A percentile compares a stretch with the other conserved stretches of the same genome.
phyloP scores from a whole-genome alignment of 2,329 filamentous ascomycete genomes.

The Alternaria sp. region DNA sequence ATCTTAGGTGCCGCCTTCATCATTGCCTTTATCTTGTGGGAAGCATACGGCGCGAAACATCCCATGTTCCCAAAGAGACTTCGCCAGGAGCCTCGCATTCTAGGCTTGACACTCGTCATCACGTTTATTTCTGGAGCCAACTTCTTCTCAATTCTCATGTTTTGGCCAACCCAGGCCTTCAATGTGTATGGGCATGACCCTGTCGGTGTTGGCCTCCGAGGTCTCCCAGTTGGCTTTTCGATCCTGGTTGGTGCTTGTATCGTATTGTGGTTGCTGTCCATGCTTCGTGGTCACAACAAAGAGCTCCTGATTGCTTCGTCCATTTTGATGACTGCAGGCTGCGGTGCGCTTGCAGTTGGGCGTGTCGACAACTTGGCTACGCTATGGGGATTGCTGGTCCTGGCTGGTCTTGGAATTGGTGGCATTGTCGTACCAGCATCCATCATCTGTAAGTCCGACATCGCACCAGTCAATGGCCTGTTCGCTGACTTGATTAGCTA shows the following conservation, averaged over 20 bases:
- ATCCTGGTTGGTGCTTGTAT: constrained; percentile 70
- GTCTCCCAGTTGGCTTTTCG: constrained; percentile 69
- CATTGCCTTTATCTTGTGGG: constrained; percentile 60
- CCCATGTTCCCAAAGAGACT: constrained; percentile 55
- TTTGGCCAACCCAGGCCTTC: constrained; percentile 45
- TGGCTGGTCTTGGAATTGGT: constrained; percentile 71
- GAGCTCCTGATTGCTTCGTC: constrained; percentile 67
- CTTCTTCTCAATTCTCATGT: constrained; percentile 45
- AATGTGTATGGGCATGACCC: constrained; percentile 63
- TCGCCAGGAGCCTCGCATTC: constrained; percentile 36
- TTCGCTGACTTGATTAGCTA: constrained; percentile 51
- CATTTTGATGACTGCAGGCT: constrained; percentile 72
- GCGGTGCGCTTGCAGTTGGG: constrained; percentile 63
- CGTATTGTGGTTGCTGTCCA: constrained; percentile 65
- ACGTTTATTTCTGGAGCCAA: constrained; percentile 46
- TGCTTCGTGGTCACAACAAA: constrained; percentile 66
- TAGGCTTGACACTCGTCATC: constrained; percentile 40
- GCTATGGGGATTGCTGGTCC: constrained; percentile 65
- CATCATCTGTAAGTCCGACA: constrained; percentile 58
- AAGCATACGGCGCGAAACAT: constrained; percentile 39
- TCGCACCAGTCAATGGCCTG: background rate
- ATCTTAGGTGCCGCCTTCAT: constrained; percentile 58
- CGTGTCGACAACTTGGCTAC: constrained; percentile 61
- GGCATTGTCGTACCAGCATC: constrained; percentile 73
- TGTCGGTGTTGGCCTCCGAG: constrained; percentile 68